Percentiles rank a stretch among this genome's conserved stretches.
Evolutionary conservation across 2,329 filamentous ascomycete genomes (phyloP).

Genomic region (Lasiodiplodia citricola): DNA sequence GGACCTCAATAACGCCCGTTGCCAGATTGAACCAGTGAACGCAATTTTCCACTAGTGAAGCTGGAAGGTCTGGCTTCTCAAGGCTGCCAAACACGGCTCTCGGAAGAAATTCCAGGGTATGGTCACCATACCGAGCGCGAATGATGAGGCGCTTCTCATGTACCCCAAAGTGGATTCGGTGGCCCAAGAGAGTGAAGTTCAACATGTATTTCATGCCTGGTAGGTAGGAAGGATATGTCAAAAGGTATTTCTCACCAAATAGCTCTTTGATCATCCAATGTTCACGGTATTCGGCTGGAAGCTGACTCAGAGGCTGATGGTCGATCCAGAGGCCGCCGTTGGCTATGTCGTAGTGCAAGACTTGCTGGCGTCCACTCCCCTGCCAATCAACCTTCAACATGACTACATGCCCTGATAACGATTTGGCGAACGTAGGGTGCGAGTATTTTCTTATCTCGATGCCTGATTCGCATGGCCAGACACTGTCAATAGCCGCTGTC

Average conservation of each 20-base stretch:
- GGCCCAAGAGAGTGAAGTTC: constrained; percentile 41
- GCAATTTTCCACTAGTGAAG: constrained; percentile 56
- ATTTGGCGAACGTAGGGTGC: constrained; percentile 32
- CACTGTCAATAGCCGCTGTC: constrained; percentile 41
- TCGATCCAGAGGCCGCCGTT: constrained; percentile 57
- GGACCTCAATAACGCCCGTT: constrained; percentile 57
- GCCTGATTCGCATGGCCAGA: constrained; percentile 51
- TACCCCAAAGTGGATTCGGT: constrained; percentile 62
- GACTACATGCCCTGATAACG: not conserved
- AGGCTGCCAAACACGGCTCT: constrained; percentile 33
- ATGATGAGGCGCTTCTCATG: constrained; percentile 51
- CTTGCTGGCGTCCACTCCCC: constrained; percentile 34
- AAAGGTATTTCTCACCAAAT: constrained; percentile 60
- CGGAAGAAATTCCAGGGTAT: constrained; percentile 46
- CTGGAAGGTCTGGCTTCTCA: constrained; percentile 55
- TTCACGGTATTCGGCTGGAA: constrained; percentile 59
- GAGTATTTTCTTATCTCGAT: constrained; percentile 29
- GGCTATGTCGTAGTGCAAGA: constrained; percentile 52
- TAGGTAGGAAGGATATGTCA: constrained; percentile 58
- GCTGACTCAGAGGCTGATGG: constrained; percentile 55
- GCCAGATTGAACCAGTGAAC: constrained; percentile 65
- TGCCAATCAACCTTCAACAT: not conserved
- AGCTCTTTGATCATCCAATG: constrained; percentile 54
- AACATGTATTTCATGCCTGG: constrained; percentile 61
- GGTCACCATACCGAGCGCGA: constrained; percentile 39